Evolutionary conservation across 352 stramenopile species (phyloP).

Genomic region (Phytophthora podocarpi): DNA sequence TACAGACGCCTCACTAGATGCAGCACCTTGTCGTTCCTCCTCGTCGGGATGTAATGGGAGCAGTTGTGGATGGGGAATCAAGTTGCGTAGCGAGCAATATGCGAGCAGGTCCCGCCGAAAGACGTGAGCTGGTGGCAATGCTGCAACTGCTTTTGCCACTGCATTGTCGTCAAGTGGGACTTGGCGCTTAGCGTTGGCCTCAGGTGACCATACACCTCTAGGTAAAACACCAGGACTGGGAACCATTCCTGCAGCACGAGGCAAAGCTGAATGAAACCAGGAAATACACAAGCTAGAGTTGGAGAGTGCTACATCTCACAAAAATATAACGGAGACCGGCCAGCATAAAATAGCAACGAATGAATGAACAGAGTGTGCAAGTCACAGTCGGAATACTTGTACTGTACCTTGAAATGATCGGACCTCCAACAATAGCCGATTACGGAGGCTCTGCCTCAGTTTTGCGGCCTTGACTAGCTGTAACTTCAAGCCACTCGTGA

Average conservation of each 20-base stretch:
- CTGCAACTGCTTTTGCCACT: slow-evolving; percentile 27
- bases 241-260: slow-evolving; percentile 1
- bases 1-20: slow-evolving; percentile 27
- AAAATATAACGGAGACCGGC: not conserved
- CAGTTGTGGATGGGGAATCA: slow-evolving; percentile 71
- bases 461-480: no score
- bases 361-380: no score
- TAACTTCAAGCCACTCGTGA: no score
- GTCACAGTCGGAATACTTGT: no score
- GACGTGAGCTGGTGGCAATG: slow-evolving; percentile 30
- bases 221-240: not conserved
- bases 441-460: no score
- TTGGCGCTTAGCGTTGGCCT: slow-evolving; percentile 48
- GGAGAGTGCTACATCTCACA: not conserved
- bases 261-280: not conserved
- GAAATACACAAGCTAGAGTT: not conserved
- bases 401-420: no score
- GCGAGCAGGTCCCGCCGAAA: slow-evolving; percentile 70
- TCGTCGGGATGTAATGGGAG: slow-evolving; percentile 65
- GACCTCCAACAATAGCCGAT: no score
- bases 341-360: no score
- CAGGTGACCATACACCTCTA: slow-evolving; percentile 52
- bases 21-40: slow-evolving; percentile 51
- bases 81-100: slow-evolving; percentile 56
- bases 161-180: slow-evolving; percentile 14